Conservation (phyloP, 176 grass and related monocot genomes). For the Lolium multiflorum region DNA sequence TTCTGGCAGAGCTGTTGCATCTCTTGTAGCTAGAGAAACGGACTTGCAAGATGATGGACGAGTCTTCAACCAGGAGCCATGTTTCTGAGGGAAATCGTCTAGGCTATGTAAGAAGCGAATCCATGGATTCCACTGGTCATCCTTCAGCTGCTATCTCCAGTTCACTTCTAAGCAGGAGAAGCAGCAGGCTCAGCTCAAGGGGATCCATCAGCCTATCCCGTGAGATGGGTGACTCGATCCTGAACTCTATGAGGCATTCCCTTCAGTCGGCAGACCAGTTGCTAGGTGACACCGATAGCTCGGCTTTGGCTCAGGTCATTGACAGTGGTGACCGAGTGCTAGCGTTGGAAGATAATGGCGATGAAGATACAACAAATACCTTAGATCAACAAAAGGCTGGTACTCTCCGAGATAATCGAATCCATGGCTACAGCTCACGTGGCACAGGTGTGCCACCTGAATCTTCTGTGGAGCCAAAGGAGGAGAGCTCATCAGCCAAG, state of each 20-base stretch:
- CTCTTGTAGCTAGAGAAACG: slow-evolving; percentile 11
- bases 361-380: slow-evolving; percentile 33
- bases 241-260: slow-evolving; percentile 79
- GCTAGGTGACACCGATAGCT: slow-evolving; percentile 64
- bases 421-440: slow-evolving; percentile 26
- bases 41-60: slow-evolving; percentile 38
- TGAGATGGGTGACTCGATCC: slow-evolving; percentile 63
- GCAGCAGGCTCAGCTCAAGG: slow-evolving; percentile 55
- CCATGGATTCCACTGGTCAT: slow-evolving; percentile 46
- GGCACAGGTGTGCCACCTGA: slow-evolving; percentile 12
- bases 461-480: slow-evolving; percentile 30
- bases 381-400: slow-evolving; percentile 42
- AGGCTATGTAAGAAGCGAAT: slow-evolving; percentile 47
- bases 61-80: slow-evolving; percentile 35
- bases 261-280: slow-evolving; percentile 67
- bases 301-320: slow-evolving; percentile 64
- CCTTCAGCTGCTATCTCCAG: slow-evolving; percentile 42
- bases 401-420: slow-evolving; percentile 50
- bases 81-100: background rate
- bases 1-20: slow-evolving; percentile 7
- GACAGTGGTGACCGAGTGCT: slow-evolving; percentile 71
- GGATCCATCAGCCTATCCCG: slow-evolving; percentile 68
- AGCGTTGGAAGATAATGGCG: slow-evolving; percentile 43
- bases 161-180: slow-evolving; percentile 54
- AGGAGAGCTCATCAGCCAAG: slow-evolving; percentile 38